Conservation (phyloP, 2,329 filamentous ascomycete genomes). For the Diaporthe sp. region DNA sequence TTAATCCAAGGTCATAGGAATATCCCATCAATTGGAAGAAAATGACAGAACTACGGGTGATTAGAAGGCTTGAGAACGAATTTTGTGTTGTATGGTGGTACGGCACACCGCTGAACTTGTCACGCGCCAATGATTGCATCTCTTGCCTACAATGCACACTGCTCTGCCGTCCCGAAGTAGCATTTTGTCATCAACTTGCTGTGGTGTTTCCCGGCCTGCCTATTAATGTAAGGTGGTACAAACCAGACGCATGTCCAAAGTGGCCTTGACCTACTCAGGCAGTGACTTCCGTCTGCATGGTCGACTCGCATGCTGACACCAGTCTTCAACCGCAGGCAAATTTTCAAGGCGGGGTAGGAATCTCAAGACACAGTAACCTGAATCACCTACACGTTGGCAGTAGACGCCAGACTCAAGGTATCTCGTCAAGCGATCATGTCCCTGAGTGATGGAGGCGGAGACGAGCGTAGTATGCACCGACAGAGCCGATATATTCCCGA, state of each 20-base stretch:
- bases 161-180: background rate
- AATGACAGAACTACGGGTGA: background rate
- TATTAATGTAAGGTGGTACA: background rate
- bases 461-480: background rate
- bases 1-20: background rate
- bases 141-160: background rate
- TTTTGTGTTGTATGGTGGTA: background rate
- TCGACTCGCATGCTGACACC: background rate
- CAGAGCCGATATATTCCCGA: background rate
- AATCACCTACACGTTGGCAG: background rate
- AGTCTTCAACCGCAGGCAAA: background rate
- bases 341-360: background rate
- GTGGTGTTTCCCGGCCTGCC: background rate
- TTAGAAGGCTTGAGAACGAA: background rate
- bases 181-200: background rate
- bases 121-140: background rate
- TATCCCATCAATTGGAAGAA: background rate
- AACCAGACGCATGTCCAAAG: slow-evolving; percentile 1
- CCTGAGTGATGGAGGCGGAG: background rate
- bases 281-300: background rate
- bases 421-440: background rate
- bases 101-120: background rate
- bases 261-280: background rate
- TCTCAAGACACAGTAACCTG: background rate
- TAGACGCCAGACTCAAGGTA: no score